phyloP scores from a whole-genome alignment of 768 basidiomycete species.

The Boletales sp. region DNA sequence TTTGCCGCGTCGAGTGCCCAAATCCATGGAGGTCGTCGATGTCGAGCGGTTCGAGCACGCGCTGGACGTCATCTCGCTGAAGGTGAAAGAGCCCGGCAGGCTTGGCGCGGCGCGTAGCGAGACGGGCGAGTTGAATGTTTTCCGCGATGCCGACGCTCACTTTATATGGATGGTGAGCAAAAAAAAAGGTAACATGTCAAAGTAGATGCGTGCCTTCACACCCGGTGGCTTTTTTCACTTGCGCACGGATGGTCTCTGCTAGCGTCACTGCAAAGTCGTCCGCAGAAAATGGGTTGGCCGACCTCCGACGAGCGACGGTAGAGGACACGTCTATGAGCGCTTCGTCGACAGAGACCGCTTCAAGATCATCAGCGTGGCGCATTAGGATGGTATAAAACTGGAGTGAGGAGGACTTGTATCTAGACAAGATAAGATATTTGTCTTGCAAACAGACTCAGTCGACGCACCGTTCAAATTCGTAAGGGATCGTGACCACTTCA shows the following conservation, averaged over 20 bases:
- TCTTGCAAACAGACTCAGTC: neutral
- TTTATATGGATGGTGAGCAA: conserved; percentile 25
- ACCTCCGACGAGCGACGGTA: conserved; percentile 41
- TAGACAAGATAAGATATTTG: conserved; percentile 26
- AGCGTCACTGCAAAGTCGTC: conserved; percentile 69
- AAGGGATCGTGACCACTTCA: conserved; percentile 72
- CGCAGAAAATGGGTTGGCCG: conserved; percentile 20
- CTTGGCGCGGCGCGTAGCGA: conserved; percentile 90
- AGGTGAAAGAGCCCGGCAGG: conserved; percentile 87
- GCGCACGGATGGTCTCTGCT: conserved; percentile 76
- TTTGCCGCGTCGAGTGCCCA: conserved; percentile 69
- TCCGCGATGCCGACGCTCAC: conserved; percentile 91
- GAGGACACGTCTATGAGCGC: conserved; percentile 86
- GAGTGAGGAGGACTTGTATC: conserved; percentile 81
- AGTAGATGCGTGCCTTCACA: conserved; percentile 63
- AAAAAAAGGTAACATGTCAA: neutral
- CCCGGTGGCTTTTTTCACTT: conserved; percentile 73
- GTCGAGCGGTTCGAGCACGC: conserved; percentile 61
- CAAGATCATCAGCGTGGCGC: conserved; percentile 83
- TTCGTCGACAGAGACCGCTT: conserved; percentile 96
- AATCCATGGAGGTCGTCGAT: conserved; percentile 88
- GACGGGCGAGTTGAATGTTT: conserved; percentile 88
- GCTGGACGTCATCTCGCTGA: conserved; percentile 44
- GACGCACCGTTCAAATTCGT: conserved; percentile 83
- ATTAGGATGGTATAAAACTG: conserved; percentile 93